Percentiles rank a stretch among this genome's conserved stretches.
Evolutionary conservation across 129 eudicot genomes (phyloP).

Genomic region (Mikania micrantha): DNA sequence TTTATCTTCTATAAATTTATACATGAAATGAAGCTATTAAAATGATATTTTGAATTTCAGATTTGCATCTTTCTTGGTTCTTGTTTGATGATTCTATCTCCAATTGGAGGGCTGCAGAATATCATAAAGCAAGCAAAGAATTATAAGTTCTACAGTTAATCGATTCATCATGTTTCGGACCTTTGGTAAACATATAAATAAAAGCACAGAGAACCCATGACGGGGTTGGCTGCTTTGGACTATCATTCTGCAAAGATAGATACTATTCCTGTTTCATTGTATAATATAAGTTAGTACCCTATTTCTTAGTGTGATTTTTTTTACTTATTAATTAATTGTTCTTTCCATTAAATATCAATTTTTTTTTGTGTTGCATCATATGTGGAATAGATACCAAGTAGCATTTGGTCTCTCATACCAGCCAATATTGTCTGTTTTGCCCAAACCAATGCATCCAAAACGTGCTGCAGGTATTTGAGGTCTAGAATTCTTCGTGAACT

Average conservation of each 20-base stretch:
- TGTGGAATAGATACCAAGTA: neutral
- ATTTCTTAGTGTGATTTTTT: neutral
- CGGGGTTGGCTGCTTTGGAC: constrained; percentile 7
- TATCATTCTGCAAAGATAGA: constrained; percentile 20
- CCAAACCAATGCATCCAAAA: neutral
- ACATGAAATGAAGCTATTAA: neutral
- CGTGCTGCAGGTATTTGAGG: no score
- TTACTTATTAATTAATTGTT: neutral
- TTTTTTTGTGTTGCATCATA: neutral
- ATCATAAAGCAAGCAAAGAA: constrained; percentile 46
- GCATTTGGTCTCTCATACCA: neutral
- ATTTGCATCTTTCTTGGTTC: constrained; percentile 60
- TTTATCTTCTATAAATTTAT: neutral
- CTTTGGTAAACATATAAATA: constrained; percentile 12
- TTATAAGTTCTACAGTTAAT: constrained; percentile 53
- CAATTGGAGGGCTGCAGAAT: constrained; percentile 59
- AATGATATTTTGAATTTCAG: constrained; percentile 30
- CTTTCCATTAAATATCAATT: neutral
- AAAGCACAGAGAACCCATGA: constrained; percentile 4
- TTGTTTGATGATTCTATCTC: constrained; percentile 58
- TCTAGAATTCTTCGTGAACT: no score
- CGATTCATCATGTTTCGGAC: constrained; percentile 22
- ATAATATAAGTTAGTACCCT: constrained; percentile 12
- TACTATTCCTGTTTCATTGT: neutral
- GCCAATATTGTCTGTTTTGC: neutral